Base-by-base conservation (phyloP, 2,329 filamentous ascomycete species). In the Raffaelea albimanens region DNA sequence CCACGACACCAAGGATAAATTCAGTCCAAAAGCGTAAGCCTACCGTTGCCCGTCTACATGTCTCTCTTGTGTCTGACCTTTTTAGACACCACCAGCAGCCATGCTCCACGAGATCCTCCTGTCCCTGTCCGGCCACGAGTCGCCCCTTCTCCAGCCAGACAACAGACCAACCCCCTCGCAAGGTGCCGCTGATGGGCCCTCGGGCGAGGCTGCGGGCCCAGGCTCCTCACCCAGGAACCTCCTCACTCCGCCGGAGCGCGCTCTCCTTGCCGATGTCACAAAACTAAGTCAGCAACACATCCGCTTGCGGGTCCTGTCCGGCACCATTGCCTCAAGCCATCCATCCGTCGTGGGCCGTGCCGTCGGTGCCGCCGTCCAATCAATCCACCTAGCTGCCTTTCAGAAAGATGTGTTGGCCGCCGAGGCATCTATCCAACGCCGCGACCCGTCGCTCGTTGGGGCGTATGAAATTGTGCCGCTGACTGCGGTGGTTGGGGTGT, bases 41-140 rank as follows among this genome's bases (percentile, higher is more conserved):
- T 40, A 36, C 39, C 20, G 29, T 43, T 43, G 41, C 4, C 4
- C 16, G 23, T 22, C 5, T 23, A 31, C 23, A 19, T 42, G 40
- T 42, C 8, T 10, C 36, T 40, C 10, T 40, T 46, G 44, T 46
- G 8, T 33, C 20, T 46, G 19, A 40, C 16, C 29, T 18, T 39
- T 41, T 40, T 21, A 20, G 40, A 23, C 40, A 3, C n/a, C 5
- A 7, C 40, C 8, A 33, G 21, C 42, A 46, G 40, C 13, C 56
- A 98, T 98, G 93, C 86, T 98, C 65, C 93, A 97, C 78, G 93
- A 98, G 75, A 88, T 98, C 70, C 82, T 97, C 67, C 83, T 98
- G 67, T 91, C 90, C 65, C 82, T 97, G 67, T 94, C 90, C 59
- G 91, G 93, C 56, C 87, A 97, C 68, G 85, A 87, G 54, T 96